These are phyloP conservation scores for Entophlyctis luteolus DNA, from an alignment of 192 early-diverging fungal species.

Conservation along the genomic window DNA sequence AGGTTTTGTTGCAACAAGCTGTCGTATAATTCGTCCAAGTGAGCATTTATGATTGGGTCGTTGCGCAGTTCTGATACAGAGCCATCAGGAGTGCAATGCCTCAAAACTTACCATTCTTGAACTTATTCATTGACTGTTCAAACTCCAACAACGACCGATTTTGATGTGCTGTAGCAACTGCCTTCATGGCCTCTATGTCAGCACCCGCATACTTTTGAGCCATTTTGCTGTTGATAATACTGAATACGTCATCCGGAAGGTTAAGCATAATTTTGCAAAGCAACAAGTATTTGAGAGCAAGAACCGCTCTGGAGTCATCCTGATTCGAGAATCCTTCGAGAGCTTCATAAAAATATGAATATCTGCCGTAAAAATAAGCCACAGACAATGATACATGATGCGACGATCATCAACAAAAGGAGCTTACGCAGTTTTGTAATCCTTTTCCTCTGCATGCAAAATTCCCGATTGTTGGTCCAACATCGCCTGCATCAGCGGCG, in stretches of 20 bases:
- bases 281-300: conserved; percentile 96
- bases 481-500: conserved; percentile 90
- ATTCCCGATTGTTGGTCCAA: conserved; percentile 98
- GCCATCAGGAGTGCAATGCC: background rate
- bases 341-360: conserved; percentile 98
- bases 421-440: conserved; percentile 92
- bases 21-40: conserved; percentile 91
- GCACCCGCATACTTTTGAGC: conserved; percentile 82
- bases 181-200: conserved; percentile 90
- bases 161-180: conserved; percentile 91
- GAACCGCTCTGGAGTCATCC: conserved; percentile 80
- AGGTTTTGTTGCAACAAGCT: conserved; percentile 95
- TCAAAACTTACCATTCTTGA: conserved; percentile 66
- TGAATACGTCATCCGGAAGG: conserved; percentile 89
- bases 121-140: conserved; percentile 83
- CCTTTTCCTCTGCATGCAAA: conserved; percentile 96
- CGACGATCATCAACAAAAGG: conserved; percentile 2
- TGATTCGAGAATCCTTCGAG: conserved; percentile 89
- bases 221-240: conserved; percentile 86
- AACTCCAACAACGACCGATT: conserved; percentile 96
- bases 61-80: conserved; percentile 68
- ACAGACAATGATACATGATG: background rate
- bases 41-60: conserved; percentile 91
- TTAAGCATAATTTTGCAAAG: conserved; percentile 99
- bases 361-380: conserved; percentile 30